Evolutionary conservation across 768 basidiomycete genomes (phyloP).

Genomic region (Serpula lacrymans): DNA sequence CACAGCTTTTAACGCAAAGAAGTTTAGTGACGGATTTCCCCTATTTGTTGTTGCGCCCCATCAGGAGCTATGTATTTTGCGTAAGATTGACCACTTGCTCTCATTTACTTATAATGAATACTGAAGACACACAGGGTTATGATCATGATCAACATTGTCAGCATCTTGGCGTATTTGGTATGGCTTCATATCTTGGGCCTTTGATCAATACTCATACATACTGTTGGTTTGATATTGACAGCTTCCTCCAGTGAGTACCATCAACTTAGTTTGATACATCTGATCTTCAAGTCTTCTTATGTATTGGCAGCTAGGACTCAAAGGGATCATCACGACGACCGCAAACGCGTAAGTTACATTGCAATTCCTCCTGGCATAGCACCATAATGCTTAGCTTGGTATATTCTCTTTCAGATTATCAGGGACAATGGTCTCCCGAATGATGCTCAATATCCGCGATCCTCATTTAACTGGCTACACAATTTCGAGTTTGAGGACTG

Average conservation of each 20-base stretch:
- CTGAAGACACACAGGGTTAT: conserved; percentile 16
- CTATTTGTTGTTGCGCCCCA: too few relatives aligned
- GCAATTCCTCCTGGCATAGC: not conserved
- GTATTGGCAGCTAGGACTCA: not conserved
- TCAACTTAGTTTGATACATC: not conserved
- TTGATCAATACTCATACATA: not conserved
- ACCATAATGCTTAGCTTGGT: too few relatives aligned
- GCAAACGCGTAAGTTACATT: conserved; percentile 1
- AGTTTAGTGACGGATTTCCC: too few relatives aligned
- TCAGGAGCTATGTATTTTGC: too few relatives aligned
- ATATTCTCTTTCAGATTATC: too few relatives aligned
- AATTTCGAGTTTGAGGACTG: too few relatives aligned
- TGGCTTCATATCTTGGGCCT: not conserved
- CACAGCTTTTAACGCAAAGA: too few relatives aligned
- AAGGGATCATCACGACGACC: not conserved
- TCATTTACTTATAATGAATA: too few relatives aligned
- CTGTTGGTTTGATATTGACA: not conserved
- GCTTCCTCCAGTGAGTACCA: conserved; percentile 9
- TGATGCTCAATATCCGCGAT: conserved; percentile 16
- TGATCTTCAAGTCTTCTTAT: not conserved
- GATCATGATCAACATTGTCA: conserved; percentile 6
- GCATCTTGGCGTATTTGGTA: conserved; percentile 11
- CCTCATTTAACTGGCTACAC: too few relatives aligned
- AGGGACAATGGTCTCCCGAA: conserved; percentile 12
- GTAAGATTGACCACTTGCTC: too few relatives aligned